Conservation (phyloP, 1,284 basidiomycete genomes). For the Exsudoporus floridanus region DNA sequence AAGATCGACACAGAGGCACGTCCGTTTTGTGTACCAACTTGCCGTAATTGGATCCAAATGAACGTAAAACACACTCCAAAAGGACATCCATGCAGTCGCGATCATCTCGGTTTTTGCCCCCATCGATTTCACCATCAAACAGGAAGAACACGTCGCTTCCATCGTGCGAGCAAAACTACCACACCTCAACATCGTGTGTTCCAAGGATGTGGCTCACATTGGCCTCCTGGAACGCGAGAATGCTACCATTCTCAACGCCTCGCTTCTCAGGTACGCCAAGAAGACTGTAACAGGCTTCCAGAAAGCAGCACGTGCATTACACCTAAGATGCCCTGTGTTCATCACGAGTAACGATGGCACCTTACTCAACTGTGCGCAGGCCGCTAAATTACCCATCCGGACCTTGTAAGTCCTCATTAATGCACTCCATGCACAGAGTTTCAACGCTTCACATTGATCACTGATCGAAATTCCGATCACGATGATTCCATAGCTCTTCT, state of each 20-base stretch:
- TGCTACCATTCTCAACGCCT: slow-evolving; percentile 61
- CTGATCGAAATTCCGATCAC: slow-evolving; percentile 9
- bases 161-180: slow-evolving; percentile 44
- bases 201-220: slow-evolving; percentile 49
- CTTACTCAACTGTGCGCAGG: slow-evolving; percentile 49
- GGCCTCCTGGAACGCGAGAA: slow-evolving; percentile 64
- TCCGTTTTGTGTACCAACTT: neutral
- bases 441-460: slow-evolving; percentile 2
- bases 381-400: slow-evolving; percentile 57
- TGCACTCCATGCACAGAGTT: slow-evolving; percentile 1
- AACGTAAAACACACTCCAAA: slow-evolving; percentile 17
- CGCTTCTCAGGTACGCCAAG: slow-evolving; percentile 55
- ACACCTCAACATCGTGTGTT: slow-evolving; percentile 39
- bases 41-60: neutral
- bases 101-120: slow-evolving; percentile 53
- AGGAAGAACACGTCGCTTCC: slow-evolving; percentile 46
- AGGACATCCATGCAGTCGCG: slow-evolving; percentile 46
- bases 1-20: slow-evolving; percentile 30
- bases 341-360: slow-evolving; percentile 64
- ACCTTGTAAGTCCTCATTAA: slow-evolving; percentile 44
- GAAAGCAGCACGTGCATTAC: slow-evolving; percentile 45
- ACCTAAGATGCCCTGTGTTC: slow-evolving; percentile 55
- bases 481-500: slow-evolving; percentile 39
- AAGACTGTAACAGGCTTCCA: slow-evolving; percentile 53
- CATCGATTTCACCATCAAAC: slow-evolving; percentile 43